These are phyloP conservation scores for Pyrenochaeta sp. DNA, from an alignment of 2,329 filamentous ascomycete genomes.

Conservation along the genomic window DNA sequence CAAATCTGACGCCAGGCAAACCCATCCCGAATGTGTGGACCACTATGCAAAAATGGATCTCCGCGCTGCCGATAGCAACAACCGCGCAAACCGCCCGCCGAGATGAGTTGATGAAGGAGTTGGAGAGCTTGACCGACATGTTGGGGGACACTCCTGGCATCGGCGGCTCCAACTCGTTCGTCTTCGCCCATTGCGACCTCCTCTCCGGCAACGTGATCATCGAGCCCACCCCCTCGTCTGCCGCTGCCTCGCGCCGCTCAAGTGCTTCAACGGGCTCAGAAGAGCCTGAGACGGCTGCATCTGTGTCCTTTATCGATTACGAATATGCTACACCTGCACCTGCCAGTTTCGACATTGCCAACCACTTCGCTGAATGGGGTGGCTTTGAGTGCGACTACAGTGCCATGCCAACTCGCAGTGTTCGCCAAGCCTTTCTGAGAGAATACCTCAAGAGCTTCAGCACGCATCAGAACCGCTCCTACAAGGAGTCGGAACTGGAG, in stretches of 20 bases:
- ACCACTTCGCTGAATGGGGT: slow-evolving; percentile 98
- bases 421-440: slow-evolving; percentile 80
- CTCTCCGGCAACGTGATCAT: slow-evolving; percentile 97
- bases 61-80: slow-evolving; percentile 78
- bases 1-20: slow-evolving; percentile 66
- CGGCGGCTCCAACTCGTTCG: slow-evolving; percentile 72
- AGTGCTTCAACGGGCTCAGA: slow-evolving; percentile 42
- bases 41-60: slow-evolving; percentile 94
- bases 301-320: slow-evolving; percentile 85
- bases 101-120: slow-evolving; percentile 73
- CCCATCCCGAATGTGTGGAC: slow-evolving; percentile 90
- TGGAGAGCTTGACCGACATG: slow-evolving; percentile 72
- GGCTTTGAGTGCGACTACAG: slow-evolving; percentile 94
- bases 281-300: slow-evolving; percentile 36
- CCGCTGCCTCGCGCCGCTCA: slow-evolving; percentile 42
- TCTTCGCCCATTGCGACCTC: slow-evolving; percentile 95
- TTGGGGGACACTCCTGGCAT: slow-evolving; percentile 80
- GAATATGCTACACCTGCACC: slow-evolving; percentile 96
- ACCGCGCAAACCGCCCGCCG: slow-evolving; percentile 73
- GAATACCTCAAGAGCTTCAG: slow-evolving; percentile 82
- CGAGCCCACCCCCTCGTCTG: slow-evolving; percentile 58
- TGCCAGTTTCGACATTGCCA: slow-evolving; percentile 93
- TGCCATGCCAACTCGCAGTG: slow-evolving; percentile 77
- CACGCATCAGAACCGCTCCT: slow-evolving; percentile 46
- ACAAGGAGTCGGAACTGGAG: slow-evolving; percentile 66